Conservation (phyloP, 192 early-diverging fungal genomes). For the Globomyces pollinis-pini region DNA sequence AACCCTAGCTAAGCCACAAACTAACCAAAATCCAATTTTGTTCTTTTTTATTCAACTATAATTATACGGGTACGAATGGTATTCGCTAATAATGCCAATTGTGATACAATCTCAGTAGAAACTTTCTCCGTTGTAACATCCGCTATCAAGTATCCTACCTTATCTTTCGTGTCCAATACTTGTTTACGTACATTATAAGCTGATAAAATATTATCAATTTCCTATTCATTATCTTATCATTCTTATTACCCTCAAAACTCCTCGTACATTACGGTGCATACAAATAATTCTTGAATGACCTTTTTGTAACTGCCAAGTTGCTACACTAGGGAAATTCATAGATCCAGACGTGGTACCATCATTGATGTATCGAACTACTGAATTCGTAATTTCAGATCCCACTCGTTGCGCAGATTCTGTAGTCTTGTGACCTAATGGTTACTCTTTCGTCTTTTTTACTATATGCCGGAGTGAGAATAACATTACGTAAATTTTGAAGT, state of each 20-base stretch:
- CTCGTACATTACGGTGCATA: constrained; percentile 42
- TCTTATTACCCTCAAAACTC: constrained; percentile 30
- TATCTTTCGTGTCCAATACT: constrained; percentile 41
- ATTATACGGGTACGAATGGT: constrained; percentile 37
- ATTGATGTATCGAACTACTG: constrained; percentile 28
- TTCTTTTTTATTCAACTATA: not conserved
- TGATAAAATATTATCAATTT: constrained; percentile 44
- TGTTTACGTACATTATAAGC: constrained; percentile 47
- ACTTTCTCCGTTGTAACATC: constrained; percentile 37
- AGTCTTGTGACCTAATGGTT: constrained; percentile 21
- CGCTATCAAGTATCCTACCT: constrained; percentile 41
- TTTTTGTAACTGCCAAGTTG: constrained; percentile 24
- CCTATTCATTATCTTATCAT: constrained; percentile 14
- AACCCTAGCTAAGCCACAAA: too few species aligned
- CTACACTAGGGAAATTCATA: constrained; percentile 41
- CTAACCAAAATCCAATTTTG: not conserved
- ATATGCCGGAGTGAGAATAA: constrained; percentile 38
- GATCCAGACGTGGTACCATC: constrained; percentile 39
- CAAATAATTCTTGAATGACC: constrained; percentile 32
- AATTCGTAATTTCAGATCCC: constrained; percentile 30
- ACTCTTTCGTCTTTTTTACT: constrained; percentile 12
- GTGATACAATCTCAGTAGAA: constrained; percentile 39
- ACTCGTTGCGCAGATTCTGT: constrained; percentile 28
- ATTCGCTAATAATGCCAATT: constrained; percentile 39
- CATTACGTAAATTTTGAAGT: constrained; percentile 27